Evolutionary conservation across 371 early-diverging fungal species (phyloP), one percentile per base, ranked within the genome.

Genomic region (Mucor indicus): DNA sequence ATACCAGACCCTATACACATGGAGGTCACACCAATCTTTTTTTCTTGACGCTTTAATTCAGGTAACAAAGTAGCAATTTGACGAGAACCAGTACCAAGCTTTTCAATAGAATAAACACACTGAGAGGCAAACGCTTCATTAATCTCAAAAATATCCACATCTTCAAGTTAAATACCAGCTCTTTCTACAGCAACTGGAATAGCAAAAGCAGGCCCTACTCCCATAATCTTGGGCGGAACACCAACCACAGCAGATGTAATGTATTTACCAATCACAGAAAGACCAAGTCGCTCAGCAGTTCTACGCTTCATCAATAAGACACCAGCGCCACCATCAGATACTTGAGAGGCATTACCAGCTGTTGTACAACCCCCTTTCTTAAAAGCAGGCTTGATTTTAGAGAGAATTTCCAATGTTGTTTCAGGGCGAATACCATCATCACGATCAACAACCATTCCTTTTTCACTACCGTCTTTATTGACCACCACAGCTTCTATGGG

Each of bases 91-190:
- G 35, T 33, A 29, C 84, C 84, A 35, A 96, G 82, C 69, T 88
- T 84, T 69, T 93, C 81, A 33, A 95, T 82, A 51, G 84, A 87
- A 84, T 91, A 95, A 50, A 96, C 84, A 21, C 93, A 90, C 77
- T 98, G 98, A 57, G 96, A 95, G 25, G 98, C 98, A 75, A 98
- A 98, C 20, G 99, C 99, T 75, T 98, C 98, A 80, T 98, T 98
- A 60, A 96, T 84, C 75, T 93, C 93, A 50, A 77, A 80, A 37
- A 91, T 62, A 53, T 69, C 69, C 5, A 99, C 79, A 67, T 99
- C 93, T 44, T 79, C 65, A 45, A 90, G 48, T 29, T 66, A 63
- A 39, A 98, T 61, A 16, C 92, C 91, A 45, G 93, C 89, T 67
- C 91, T 84, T 61, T 87, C 74, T 53, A 90, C 75, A 32, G 90